Conservation (phyloP, 2,329 filamentous ascomycete species). For the Epichloe baconii region DNA sequence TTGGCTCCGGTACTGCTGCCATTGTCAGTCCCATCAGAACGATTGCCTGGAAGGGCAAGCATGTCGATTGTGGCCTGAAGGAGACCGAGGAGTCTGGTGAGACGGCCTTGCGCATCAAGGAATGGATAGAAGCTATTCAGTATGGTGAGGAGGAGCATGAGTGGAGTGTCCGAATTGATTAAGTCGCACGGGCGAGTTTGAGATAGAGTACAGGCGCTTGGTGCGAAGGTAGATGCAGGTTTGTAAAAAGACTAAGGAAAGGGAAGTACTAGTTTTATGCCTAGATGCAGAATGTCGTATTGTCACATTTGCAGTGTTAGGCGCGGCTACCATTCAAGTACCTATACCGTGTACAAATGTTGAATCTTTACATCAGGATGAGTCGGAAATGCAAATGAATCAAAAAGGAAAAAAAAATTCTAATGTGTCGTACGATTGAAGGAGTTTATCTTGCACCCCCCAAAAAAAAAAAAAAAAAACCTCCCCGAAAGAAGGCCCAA, state of each 20-base stretch:
- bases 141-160: slow-evolving; percentile 86
- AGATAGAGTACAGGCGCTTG: neutral
- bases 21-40: slow-evolving; percentile 82
- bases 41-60: slow-evolving; percentile 76
- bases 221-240: neutral
- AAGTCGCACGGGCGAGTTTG: neutral
- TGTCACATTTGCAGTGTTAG: neutral
- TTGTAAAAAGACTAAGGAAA: too few species aligned
- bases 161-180: slow-evolving; percentile 58
- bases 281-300: neutral
- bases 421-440: slow-evolving; percentile 19
- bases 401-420: slow-evolving; percentile 8
- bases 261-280: too few species aligned
- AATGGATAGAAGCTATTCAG: slow-evolving; percentile 92
- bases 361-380: neutral
- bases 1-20: slow-evolving; percentile 86
- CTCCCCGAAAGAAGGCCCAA: slow-evolving; percentile 11
- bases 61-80: slow-evolving; percentile 72
- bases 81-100: slow-evolving; percentile 77
- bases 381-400: neutral
- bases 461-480: neutral
- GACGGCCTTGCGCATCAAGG: slow-evolving; percentile 76
- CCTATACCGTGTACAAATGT: neutral
- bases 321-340: neutral
- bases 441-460: slow-evolving; percentile 12